Evolutionary conservation across 208 protist genomes (phyloP), one percentile per base, ranked within the genome.

Genomic region (Trypanosoma rangeli): DNA sequence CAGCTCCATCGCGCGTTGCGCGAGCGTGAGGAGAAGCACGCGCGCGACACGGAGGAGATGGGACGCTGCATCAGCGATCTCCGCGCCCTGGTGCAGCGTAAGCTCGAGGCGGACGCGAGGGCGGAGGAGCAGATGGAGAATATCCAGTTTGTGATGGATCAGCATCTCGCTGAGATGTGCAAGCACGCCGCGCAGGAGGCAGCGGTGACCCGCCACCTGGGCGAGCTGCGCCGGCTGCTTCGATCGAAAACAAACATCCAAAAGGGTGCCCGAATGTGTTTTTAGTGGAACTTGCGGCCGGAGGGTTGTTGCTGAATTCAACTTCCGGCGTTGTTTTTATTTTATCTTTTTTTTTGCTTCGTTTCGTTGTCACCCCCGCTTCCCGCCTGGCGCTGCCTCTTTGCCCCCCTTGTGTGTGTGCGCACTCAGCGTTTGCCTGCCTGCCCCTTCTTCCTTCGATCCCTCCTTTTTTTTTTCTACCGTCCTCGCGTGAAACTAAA

Each of bases 81-180:
- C 73, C 77, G 83, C 7, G 64, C 73, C 33, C 26, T 85, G 64
- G 87, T 93, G 46, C 84, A 81, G 31, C 61, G 54, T 29, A 93
- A 93, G 71, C 70, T 86, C 24, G 44, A 79, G n/a, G 82, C 74
- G 1, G 87, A 90, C 26, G 78, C 79, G 46, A 69, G 84, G 8
- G 64, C 83, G 24, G 87, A 89, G 76, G 64, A 74, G 54, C 73
- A 90, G 22, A 67, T 76, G 35, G 55, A 59, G 22, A 78, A 93
- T 68, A 74, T 86, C 26, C 72, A 87, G 66, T 60, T 52, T 3
- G 55, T 73, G 53, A 77, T 85, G 71, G 76, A 81, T 28, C 56
- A 65, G 2, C 82, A 84, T 63, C 58, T 86, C 46, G 16, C 67
- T 20, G 73, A 82, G 50, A 50, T 89, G 26, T 73, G 74, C 33